Percentiles rank a stretch among this genome's conserved stretches.
phyloP scores from a whole-genome alignment of 78 protist species.

The Ministeria vibrans region DNA sequence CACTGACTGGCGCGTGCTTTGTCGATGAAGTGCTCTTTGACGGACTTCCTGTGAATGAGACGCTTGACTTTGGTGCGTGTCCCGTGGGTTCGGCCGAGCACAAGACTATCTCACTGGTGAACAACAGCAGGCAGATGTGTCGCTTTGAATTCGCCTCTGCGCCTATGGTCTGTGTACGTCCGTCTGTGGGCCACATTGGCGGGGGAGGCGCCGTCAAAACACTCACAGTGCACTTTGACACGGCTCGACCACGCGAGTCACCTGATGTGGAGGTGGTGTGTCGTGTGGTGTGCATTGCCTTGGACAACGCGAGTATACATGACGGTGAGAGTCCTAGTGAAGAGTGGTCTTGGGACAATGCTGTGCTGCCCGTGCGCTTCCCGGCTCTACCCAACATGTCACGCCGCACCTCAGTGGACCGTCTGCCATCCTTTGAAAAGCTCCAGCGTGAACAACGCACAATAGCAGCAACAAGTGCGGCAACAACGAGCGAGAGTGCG shows the following conservation, averaged over 20 bases:
- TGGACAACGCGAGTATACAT: no score
- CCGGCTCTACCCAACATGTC: no score
- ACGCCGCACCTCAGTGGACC: no score
- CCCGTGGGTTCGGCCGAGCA: background rate
- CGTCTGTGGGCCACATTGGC: background rate
- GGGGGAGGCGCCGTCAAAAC: no score
- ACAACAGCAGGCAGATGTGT: background rate
- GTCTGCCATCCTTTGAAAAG: no score
- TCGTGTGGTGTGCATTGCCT: background rate
- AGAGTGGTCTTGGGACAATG: background rate
- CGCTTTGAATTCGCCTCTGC: background rate
- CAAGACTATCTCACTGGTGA: background rate
- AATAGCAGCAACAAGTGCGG: conserved; percentile 1
- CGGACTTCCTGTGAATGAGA: background rate
- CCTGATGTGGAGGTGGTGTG: background rate
- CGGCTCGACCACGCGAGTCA: background rate
- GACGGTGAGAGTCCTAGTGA: background rate
- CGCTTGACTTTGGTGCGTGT: background rate
- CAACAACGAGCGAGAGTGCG: background rate
- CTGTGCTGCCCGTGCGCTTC: background rate
- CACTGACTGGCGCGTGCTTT: background rate
- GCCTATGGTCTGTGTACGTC: no score
- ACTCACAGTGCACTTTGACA: background rate
- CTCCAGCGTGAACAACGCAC: no score
- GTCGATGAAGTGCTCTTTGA: background rate